These are phyloP conservation scores for Colletotrichum sp. DNA, from an alignment of 2,329 filamentous ascomycete species.

Conservation along the genomic window DNA sequence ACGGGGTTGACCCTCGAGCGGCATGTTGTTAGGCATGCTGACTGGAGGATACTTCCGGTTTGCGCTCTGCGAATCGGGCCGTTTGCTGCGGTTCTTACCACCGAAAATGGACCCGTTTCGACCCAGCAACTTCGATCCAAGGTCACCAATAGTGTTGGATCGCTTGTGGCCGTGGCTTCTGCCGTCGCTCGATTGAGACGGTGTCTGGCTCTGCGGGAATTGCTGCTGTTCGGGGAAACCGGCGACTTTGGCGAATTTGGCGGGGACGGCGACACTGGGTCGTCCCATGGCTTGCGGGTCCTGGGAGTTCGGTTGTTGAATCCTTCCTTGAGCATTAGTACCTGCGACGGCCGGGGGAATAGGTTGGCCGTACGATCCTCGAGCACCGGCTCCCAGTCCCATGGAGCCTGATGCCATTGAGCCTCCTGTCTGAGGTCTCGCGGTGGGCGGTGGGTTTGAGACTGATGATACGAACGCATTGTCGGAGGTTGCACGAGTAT, in stretches of 20 bases:
- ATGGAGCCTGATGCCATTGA: conserved; percentile 78
- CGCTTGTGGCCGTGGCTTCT: conserved; percentile 64
- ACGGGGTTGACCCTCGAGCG: conserved; percentile 62
- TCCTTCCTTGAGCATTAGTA: conserved; percentile 87
- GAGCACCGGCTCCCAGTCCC: conserved; percentile 53
- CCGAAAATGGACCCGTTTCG: conserved; percentile 83
- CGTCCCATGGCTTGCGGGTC: conserved; percentile 73
- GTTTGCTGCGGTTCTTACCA: conserved; percentile 56
- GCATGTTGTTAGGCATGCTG: conserved; percentile 81
- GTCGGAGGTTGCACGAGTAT: conserved; percentile 62
- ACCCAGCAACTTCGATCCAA: conserved; percentile 85
- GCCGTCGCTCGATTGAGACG: conserved; percentile 32
- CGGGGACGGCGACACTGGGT: conserved; percentile 62
- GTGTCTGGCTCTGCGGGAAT: conserved; percentile 1
- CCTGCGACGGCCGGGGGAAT: conserved; percentile 85
- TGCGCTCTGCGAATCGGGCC: conserved; percentile 42
- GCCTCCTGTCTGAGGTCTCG: conserved; percentile 80
- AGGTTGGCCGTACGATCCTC: conserved; percentile 86
- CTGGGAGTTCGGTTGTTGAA: conserved; percentile 82
- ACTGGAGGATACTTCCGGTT: conserved; percentile 83
- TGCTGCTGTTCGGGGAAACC: conserved; percentile 63
- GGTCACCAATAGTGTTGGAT: conserved; percentile 78
- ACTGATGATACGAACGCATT: conserved; percentile 55
- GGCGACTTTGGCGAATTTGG: conserved; percentile 63
- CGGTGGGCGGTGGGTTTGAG: conserved; percentile 44